A percentile compares a stretch with the other conserved stretches of the same genome.
Conservation (phyloP, 2,329 filamentous ascomycete species). For the Cladophialophora carrionii region DNA sequence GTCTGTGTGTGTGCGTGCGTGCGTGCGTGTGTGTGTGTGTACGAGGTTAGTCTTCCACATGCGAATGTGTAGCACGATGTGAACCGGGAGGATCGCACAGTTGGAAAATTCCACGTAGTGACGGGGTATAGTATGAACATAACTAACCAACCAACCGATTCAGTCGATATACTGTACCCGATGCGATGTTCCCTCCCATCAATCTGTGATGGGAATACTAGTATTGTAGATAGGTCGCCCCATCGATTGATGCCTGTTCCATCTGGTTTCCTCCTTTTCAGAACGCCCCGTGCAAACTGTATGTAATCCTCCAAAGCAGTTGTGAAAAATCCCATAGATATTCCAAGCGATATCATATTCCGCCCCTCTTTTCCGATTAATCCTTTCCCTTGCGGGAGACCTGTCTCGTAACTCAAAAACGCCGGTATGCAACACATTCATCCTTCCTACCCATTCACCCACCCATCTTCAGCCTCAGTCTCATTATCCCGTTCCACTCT, state of each 20-base stretch:
- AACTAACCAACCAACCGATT: too few species aligned
- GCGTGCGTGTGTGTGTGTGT: too few species aligned
- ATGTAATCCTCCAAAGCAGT: neutral
- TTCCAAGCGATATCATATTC: neutral
- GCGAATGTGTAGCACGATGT: too few species aligned
- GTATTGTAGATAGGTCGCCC: neutral
- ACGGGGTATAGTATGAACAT: too few species aligned
- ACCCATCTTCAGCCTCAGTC: neutral
- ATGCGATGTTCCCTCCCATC: neutral
- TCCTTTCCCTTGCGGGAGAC: neutral
- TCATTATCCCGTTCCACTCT: slow-evolving; percentile 3
- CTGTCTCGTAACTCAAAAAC: neutral
- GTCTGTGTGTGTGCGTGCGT: too few species aligned
- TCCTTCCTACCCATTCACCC: neutral
- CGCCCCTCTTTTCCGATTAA: neutral
- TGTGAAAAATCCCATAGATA: too few species aligned
- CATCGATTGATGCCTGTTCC: neutral
- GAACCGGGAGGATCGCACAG: too few species aligned
- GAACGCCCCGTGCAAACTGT: neutral
- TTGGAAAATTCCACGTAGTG: too few species aligned
- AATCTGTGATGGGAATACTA: neutral
- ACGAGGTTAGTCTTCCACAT: too few species aligned
- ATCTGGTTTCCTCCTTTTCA: neutral
- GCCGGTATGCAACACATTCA: neutral
- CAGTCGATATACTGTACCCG: too few species aligned